Evolutionary conservation across 306 rosid species (phyloP), one percentile per base, ranked within the genome.

Genomic region (Pyrus communis): DNA sequence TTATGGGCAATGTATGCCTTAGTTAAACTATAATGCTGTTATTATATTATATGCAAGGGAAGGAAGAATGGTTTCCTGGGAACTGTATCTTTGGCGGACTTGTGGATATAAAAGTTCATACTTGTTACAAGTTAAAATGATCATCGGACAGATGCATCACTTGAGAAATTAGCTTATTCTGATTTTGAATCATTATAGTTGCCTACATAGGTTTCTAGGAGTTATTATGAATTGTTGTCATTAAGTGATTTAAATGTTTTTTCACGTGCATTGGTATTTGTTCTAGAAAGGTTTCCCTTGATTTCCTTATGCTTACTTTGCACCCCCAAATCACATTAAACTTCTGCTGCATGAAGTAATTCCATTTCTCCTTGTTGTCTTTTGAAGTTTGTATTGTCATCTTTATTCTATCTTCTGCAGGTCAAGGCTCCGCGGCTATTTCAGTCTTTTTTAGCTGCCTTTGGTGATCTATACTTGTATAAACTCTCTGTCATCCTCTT

Each of bases 391-490:
- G 74, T 69, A 35, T 77, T 67, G 4, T 40, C 22, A 60, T 67
- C 60, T 71, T 11, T 69, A 31, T 58, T 74, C 65, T 55, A 17
- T 87, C 79, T 68, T 77, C 81, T 61, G 80, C 67, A 95, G 97
- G 83, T 75, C 74, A 95, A 84, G 81, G 91, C 97, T 79, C 99
- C 97, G 3, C 86, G 99, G 84, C 76, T 95, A 64, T 71, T 90
- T 25, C 97, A 95, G 60, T 89, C 97, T 75, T 68, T 85, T 42
- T 89, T 89, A 77, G 84, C 97, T 52, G 92, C 97, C 23, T 74
- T 90, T 78, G 96, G 97, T 45, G 97, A 95, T 87, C 82, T 95
- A 76, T 92, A 87, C 86, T 67, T 92, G 83, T 92, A 88, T 84
- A 90, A 88, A 82, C 85, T 92, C 60, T 86, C 97, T 55, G 57